phyloP scores from a whole-genome alignment of 1,284 basidiomycete genomes.

The Leccinum insolens region DNA sequence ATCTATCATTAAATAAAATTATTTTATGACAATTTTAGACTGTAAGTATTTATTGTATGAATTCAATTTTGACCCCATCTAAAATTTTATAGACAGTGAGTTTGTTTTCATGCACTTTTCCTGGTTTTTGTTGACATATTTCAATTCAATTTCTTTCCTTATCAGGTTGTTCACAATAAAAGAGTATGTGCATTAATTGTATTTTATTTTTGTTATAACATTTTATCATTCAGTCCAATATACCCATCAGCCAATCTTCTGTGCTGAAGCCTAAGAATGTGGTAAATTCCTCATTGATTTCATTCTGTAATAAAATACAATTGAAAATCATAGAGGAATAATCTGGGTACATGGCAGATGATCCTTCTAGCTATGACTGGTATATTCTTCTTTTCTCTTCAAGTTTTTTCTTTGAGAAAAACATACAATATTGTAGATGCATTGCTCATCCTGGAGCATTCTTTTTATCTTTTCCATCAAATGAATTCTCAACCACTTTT shows the following conservation, averaged over 20 bases:
- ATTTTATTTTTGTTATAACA: not conserved
- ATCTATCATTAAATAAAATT: not conserved
- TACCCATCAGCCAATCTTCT: not conserved
- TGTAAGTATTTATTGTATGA: not conserved
- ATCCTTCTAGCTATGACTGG: not conserved
- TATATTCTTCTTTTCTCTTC: not conserved
- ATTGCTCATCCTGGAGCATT: not conserved
- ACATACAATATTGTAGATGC: not conserved
- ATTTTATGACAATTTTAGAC: accelerated
- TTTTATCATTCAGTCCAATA: not conserved
- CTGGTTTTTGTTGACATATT: too few relatives aligned
- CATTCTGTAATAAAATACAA: not conserved
- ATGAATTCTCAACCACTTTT: too few relatives aligned
- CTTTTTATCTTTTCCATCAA: too few relatives aligned
- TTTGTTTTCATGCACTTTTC: too few relatives aligned
- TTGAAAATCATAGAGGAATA: not conserved
- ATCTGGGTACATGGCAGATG: not conserved
- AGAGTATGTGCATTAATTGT: not conserved
- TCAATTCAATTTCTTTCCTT: too few relatives aligned
- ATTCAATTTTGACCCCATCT: not conserved
- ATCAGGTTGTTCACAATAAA: not conserved
- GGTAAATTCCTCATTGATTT: not conserved
- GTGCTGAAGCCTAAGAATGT: not conserved
- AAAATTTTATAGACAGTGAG: too few relatives aligned
- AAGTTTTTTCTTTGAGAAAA: not conserved